These are phyloP conservation scores for Monosporascus sp. DNA, from an alignment of 2,329 filamentous ascomycete genomes.

Conservation along the genomic window DNA sequence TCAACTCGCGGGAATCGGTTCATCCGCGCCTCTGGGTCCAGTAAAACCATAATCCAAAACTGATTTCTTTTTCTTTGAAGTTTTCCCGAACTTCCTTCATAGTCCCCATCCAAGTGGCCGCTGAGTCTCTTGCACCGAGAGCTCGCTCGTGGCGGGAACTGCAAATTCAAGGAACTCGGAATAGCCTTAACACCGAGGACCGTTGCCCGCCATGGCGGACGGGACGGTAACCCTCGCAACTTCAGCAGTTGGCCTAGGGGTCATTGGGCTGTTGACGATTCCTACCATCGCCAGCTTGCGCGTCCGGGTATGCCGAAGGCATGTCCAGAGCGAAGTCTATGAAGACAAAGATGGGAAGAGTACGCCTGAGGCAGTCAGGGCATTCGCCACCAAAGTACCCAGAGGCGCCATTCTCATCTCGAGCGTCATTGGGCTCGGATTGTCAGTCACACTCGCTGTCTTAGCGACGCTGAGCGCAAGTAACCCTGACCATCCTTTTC, in stretches of 20 bases:
- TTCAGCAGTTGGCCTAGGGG: slow-evolving; percentile 21
- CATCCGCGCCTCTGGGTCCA: too few species aligned
- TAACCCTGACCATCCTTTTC: slow-evolving; percentile 29
- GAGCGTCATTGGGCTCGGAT: slow-evolving; percentile 46
- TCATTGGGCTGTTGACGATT: slow-evolving; percentile 17
- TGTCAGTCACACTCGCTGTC: slow-evolving; percentile 53
- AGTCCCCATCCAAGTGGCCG: too few species aligned
- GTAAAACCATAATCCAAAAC: too few species aligned
- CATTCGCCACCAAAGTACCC: slow-evolving; percentile 56
- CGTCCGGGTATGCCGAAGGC: slow-evolving; percentile 14
- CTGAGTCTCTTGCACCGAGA: too few species aligned
- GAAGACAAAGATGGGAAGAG: slow-evolving; percentile 66
- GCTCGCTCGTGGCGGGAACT: neutral
- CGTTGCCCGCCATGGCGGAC: slow-evolving; percentile 13
- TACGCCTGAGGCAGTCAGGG: slow-evolving; percentile 55
- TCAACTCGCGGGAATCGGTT: too few species aligned
- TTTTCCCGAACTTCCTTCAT: too few species aligned
- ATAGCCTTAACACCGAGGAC: slow-evolving; percentile 6
- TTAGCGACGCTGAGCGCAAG: slow-evolving; percentile 37
- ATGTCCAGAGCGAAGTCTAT: slow-evolving; percentile 46
- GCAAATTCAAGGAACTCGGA: neutral
- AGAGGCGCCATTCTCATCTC: slow-evolving; percentile 50
- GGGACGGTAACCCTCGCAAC: slow-evolving; percentile 13
- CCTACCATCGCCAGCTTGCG: slow-evolving; percentile 17
- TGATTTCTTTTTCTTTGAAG: too few species aligned